phyloP scores from a whole-genome alignment of 805 yeast genomes.

The Wickerhamiella brachini region DNA sequence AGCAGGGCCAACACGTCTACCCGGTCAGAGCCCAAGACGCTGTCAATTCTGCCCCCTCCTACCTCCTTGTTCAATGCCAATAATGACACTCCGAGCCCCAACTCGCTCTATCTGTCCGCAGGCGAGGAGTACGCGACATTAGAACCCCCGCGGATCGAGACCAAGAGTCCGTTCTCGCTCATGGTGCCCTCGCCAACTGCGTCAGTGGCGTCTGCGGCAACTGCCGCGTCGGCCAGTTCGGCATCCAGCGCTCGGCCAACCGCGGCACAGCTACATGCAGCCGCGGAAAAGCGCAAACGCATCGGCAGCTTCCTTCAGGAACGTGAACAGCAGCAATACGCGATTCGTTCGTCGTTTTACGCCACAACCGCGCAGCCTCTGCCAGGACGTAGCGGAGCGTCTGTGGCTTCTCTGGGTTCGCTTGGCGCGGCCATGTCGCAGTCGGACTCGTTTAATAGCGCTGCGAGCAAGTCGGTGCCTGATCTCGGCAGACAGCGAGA shows the following conservation, averaged over 20 bases:
- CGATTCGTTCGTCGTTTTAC: not conserved
- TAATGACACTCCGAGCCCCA: slow-evolving; percentile 5
- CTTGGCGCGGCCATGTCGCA: not conserved
- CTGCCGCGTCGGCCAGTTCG: not conserved
- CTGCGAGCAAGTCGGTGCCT: not conserved
- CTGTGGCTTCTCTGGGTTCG: not conserved
- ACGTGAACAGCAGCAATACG: not conserved
- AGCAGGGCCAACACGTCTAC: not conserved
- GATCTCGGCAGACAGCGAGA: not conserved
- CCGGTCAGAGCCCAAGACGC: not conserved
- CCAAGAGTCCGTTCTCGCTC: not conserved
- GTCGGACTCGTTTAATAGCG: not conserved
- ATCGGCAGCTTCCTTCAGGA: not conserved
- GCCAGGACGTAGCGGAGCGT: not conserved
- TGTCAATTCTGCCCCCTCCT: not conserved
- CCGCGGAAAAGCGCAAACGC: not conserved
- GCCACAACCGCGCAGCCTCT: not conserved
- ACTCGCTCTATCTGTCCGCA: not conserved
- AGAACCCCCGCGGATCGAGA: not conserved
- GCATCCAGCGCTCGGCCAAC: not conserved
- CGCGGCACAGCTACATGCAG: not conserved
- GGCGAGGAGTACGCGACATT: not conserved
- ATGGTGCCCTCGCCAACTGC: not conserved
- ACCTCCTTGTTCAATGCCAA: not conserved
- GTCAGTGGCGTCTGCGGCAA: not conserved